Conservation (phyloP, 148 eudicot genomes). For the Chenopodium formosanum region DNA sequence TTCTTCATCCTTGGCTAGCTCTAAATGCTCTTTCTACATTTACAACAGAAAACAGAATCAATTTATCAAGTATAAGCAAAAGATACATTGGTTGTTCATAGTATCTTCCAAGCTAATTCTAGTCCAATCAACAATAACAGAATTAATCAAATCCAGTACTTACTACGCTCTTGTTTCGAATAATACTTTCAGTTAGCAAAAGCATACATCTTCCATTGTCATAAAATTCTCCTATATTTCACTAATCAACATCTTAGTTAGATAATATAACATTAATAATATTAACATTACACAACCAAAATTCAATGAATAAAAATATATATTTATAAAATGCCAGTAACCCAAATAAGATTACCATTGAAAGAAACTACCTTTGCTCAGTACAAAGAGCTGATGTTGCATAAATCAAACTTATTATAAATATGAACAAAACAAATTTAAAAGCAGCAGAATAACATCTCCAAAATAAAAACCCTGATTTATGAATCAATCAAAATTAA, state of each 20-base stretch:
- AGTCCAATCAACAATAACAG: too few relatives aligned
- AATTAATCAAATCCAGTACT: too few relatives aligned
- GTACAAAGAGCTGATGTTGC: too few relatives aligned
- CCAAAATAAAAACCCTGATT: too few relatives aligned
- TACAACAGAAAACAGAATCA: neutral
- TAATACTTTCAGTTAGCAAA: too few relatives aligned
- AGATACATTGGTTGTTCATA: too few relatives aligned
- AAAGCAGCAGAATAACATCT: neutral
- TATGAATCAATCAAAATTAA: too few relatives aligned
- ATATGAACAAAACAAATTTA: neutral
- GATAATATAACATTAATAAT: neutral
- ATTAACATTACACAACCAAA: neutral
- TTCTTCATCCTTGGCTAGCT: slow-evolving; percentile 65
- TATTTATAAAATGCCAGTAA: neutral
- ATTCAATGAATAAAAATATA: neutral
- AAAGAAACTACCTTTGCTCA: neutral
- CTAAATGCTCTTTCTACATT: slow-evolving; percentile 78
- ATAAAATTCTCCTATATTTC: neutral
- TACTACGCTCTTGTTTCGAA: too few relatives aligned
- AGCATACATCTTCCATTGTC: neutral
- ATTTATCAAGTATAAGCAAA: neutral
- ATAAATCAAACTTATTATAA: neutral
- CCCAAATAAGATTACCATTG: neutral
- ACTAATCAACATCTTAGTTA: neutral
- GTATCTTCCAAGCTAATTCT: too few relatives aligned